Evolutionary conservation across 75 land plant genomes (phyloP), one percentile per base, ranked within the genome.

Genomic region (Azolla pinnata): DNA sequence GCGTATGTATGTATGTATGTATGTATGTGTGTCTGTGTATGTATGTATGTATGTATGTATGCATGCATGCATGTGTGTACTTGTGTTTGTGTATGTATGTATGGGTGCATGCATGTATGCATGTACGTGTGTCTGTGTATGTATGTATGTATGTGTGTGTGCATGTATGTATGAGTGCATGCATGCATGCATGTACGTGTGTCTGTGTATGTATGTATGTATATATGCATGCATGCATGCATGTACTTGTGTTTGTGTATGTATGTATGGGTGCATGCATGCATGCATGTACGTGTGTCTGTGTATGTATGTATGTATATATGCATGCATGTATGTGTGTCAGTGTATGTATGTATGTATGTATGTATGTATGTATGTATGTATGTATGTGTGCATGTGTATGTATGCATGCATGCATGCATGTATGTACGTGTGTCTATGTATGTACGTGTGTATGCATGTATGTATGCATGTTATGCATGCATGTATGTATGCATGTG

Each of bases 41-140:
- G 42, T 38, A 38, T 38, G 42, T 38, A 38, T 38, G 42, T 38
- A 38, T 38, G 42, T 38, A 38, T 38, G 42, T 38, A 38, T 38
- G 42, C 14, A 38, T 38, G 42, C 14, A 38, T 38, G 42, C 14
- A 38, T 38, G 42, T 38, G 14, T 38, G 14, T 38, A 38, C 14
- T 8, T 38, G 14, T 38, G 14, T 38, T 14, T 38, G 14, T 38
- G 12, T 8, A 38, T 38, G 12, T 38, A 38, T 38, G 42, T 38
- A 38, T 8, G 42, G 14, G 7, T 38, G 12, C 42, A 8, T 8
- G 42, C 7, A 8, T 38, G 7, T 38, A 38, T 38, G 7, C 12
- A 38, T 7, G 12, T 38, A 38, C 14, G 14, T 8, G 14, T 38
- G 42, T 38, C 14, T 14, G 42, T 14, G 7, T 8, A 38, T 38